A percentile compares a stretch with the other conserved stretches of the same genome.
phyloP scores from a whole-genome alignment of 2,329 filamentous ascomycete species.

The Alternaria ventricosa region DNA sequence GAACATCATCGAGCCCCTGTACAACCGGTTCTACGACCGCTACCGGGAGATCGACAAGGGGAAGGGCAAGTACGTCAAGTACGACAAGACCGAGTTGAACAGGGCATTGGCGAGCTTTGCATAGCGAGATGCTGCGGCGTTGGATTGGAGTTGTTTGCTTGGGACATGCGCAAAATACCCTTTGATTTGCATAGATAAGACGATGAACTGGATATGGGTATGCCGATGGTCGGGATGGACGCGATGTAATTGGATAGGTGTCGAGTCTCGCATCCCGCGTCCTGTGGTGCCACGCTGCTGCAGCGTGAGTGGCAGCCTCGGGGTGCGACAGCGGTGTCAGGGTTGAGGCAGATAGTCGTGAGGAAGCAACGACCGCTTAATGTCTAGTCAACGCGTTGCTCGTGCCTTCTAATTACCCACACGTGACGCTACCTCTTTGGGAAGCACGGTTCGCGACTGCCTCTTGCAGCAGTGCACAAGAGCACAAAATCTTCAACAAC shows the following conservation, averaged over 20 bases:
- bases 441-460: constrained; percentile 34
- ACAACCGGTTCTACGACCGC: constrained; percentile 93
- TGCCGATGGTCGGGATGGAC: constrained; percentile 9
- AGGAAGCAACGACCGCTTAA: constrained; percentile 2
- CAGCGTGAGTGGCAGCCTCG: neutral
- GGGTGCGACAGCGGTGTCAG: neutral
- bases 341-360: neutral
- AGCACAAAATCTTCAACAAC: constrained; percentile 18
- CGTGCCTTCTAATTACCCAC: constrained; percentile 19
- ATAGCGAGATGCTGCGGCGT: constrained; percentile 32
- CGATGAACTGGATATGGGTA: constrained; percentile 17
- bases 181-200: constrained; percentile 32
- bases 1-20: constrained; percentile 90
- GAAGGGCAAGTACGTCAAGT: constrained; percentile 97
- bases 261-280: constrained; percentile 11
- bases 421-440: constrained; percentile 41
- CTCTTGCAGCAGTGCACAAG: constrained; percentile 16
- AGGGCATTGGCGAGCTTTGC: constrained; percentile 61
- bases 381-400: constrained; percentile 5
- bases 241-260: constrained; percentile 27
- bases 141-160: constrained; percentile 26
- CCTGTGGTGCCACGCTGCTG: constrained; percentile 21
- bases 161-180: constrained; percentile 41
- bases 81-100: constrained; percentile 84
- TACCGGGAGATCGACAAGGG: constrained; percentile 99